Percentiles rank a stretch among this genome's conserved stretches.
Evolutionary conservation across 1,284 basidiomycete species (phyloP).

Genomic region (Cryptococcus sp.): DNA sequence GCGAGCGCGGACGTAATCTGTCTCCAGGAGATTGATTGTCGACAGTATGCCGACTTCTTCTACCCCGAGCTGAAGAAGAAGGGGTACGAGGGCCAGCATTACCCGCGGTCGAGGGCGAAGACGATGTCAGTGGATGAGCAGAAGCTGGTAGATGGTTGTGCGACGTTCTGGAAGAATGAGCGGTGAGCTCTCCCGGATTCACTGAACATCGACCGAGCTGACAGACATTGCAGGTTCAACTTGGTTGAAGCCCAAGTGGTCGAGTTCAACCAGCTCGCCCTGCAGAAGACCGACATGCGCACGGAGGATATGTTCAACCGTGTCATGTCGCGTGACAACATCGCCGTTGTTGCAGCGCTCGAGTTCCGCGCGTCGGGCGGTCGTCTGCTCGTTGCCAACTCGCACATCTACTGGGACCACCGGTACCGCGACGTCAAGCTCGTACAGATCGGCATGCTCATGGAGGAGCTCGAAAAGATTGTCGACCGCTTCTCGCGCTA

Average conservation of each 20-base stretch:
- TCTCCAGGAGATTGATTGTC: conserved; percentile 84
- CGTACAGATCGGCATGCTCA: conserved; percentile 85
- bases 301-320: conserved; percentile 99
- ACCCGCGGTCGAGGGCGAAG: conserved; percentile 89
- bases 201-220: neutral
- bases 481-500: conserved; percentile 63
- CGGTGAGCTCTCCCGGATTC: conserved; percentile 59
- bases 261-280: conserved; percentile 90
- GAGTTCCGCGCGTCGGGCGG: conserved; percentile 85
- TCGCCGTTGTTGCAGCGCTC: conserved; percentile 81
- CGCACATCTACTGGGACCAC: conserved; percentile 93
- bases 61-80: conserved; percentile 68
- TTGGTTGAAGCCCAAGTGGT: conserved; percentile 92
- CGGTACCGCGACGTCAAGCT: conserved; percentile 95
- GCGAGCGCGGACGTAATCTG: conserved; percentile 89
- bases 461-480: conserved; percentile 91
- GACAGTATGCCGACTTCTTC: conserved; percentile 93
- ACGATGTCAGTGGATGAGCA: conserved; percentile 88
- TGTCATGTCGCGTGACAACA: conserved; percentile 92
- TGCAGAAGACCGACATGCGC: conserved; percentile 92
- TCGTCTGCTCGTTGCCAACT: conserved; percentile 83
- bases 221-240: conserved; percentile 61
- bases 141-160: conserved; percentile 90
- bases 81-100: conserved; percentile 89
- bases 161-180: conserved; percentile 87